Conservation (phyloP, 306 rosid genomes). For the Canavalia ensiformis region DNA sequence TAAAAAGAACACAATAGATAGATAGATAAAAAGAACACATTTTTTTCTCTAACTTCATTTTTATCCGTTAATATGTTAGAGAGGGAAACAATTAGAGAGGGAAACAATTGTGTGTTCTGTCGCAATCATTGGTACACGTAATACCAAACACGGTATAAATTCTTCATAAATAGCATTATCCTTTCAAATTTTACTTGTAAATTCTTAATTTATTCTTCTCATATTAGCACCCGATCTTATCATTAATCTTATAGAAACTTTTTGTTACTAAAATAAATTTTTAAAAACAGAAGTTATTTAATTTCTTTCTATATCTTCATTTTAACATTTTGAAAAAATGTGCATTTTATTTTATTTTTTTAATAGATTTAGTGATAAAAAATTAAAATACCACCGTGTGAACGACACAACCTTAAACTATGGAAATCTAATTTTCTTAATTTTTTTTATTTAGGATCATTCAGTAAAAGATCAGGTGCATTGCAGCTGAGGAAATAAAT, state of each 20-base stretch:
- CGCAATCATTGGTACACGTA: not conserved
- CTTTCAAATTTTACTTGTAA: not conserved
- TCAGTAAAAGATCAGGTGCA: not conserved
- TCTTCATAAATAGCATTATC: constrained; percentile 6
- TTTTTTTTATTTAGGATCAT: too few relatives aligned
- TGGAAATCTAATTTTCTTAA: too few relatives aligned
- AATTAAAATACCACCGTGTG: not conserved
- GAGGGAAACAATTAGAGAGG: not conserved
- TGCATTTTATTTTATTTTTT: not conserved
- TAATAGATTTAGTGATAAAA: not conserved
- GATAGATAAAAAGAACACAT: too few relatives aligned
- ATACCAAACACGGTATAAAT: not conserved
- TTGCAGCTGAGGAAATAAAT: not conserved
- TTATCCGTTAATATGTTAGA: not conserved
- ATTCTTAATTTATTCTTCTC: not conserved
- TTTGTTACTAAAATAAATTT: not conserved
- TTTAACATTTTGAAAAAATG: not conserved
- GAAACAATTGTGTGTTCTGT: not conserved
- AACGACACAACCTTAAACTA: too few relatives aligned
- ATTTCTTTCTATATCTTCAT: not conserved
- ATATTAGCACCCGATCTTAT: not conserved
- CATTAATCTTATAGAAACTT: not conserved
- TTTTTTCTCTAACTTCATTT: not conserved
- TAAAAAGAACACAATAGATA: too few relatives aligned
- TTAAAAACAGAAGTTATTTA: not conserved